Base-by-base conservation (phyloP, 805 yeast species). In the Blastobotrys chiropterorum region DNA sequence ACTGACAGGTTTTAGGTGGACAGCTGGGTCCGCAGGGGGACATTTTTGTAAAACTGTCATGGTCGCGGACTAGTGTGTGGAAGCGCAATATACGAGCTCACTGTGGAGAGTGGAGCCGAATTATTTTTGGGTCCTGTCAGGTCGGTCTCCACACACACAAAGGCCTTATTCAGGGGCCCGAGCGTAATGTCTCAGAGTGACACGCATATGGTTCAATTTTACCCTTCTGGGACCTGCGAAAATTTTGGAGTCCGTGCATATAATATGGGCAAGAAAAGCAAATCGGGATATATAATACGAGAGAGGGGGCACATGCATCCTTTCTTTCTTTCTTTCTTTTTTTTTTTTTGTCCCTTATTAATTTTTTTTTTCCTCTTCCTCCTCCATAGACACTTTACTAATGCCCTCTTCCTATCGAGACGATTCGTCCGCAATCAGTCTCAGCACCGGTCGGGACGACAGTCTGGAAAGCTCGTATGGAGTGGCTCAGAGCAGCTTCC, bases 401-500 rank as follows among this genome's bases (percentile, higher is more conserved):
- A 48, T 34, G 20, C 43, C 51, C 3, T n/a, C 17, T 6, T 42
- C 38, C 17, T 48, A 22, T 13, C 38, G n/a, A 15, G 46, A 22
- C 11, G 51, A 39, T 7, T 38, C 39, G 5, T 16, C 39, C 34
- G 16, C 47, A 30, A 41, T 15, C 11, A 48, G 38, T 13, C 19
- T 20, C 38, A 16, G 21, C 46, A 48, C 21, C 21, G 16, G 13
- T 6, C 5, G 19, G 7, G 48, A 16, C 5, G 15, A n/a, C 47
- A 46, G 48, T 7, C 5, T n/a, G 21, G 15, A 15, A 40, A 46
- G 48, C 19, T 17, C 22, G 21, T 19, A 45, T 44, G 20, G 21
- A 16, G 34, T 26, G 34, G 34, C 34, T 11, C 34, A 26, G 34
- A 26, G 34, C 34, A 11, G 8, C 5, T 26, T 26, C 34, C 34